Conservation (phyloP, 129 eudicot genomes). For the Saposhnikovia divaricata region DNA sequence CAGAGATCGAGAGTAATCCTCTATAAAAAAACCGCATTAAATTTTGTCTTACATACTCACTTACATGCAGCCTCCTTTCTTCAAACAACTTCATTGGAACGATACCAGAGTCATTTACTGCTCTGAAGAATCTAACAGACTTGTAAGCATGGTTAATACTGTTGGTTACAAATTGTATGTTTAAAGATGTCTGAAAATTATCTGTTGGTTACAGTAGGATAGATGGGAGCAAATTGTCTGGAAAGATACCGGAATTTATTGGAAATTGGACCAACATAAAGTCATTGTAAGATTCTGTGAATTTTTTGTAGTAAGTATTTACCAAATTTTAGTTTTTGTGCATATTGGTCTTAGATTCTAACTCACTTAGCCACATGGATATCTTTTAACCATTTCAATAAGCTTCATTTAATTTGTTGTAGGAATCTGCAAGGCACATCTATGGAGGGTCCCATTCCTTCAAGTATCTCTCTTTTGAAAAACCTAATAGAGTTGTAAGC, state of each 20-base stretch:
- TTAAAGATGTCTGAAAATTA: background rate
- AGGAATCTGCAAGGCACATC: slow-evolving; percentile 81
- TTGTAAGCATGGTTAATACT: slow-evolving; percentile 50
- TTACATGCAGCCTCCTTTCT: slow-evolving; percentile 67
- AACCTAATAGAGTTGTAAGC: slow-evolving; percentile 51
- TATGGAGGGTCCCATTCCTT: slow-evolving; percentile 77
- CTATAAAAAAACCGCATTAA: background rate
- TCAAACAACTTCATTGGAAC: slow-evolving; percentile 76
- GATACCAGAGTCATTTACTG: slow-evolving; percentile 59
- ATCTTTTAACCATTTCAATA: background rate
- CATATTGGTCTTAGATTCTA: background rate
- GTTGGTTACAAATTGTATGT: background rate
- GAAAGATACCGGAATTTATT: slow-evolving; percentile 76
- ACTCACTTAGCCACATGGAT: background rate
- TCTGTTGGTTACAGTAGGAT: slow-evolving; percentile 53
- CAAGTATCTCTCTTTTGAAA: slow-evolving; percentile 40
- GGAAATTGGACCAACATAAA: slow-evolving; percentile 62
- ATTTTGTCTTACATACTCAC: background rate
- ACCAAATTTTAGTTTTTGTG: background rate
- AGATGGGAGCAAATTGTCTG: slow-evolving; percentile 66
- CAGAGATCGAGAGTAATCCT: background rate
- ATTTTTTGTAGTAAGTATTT: background rate
- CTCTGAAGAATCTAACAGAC: slow-evolving; percentile 48
- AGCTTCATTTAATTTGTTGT: slow-evolving; percentile 9
- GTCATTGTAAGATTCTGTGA: slow-evolving; percentile 46